Evolutionary conservation across 441 rosid species (phyloP).

Genomic region (Pelargonium cotyledonis): DNA sequence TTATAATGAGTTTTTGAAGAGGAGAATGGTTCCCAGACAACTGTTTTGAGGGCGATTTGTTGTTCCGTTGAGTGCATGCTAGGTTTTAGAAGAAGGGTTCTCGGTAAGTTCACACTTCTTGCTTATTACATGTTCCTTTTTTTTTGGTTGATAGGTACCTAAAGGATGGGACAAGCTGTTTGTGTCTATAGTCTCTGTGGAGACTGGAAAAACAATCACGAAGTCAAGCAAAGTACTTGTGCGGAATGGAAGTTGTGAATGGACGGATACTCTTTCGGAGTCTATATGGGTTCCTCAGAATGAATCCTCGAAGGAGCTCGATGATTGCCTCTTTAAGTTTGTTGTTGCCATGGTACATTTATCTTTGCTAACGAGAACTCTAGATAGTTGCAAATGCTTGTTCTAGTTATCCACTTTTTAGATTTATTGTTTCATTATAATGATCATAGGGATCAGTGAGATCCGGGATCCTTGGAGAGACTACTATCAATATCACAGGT

Average conservation of each 20-base stretch:
- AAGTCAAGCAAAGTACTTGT: slow-evolving; percentile 38
- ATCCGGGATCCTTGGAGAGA: slow-evolving; percentile 63
- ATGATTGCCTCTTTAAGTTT: slow-evolving; percentile 42
- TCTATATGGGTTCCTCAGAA: slow-evolving; percentile 36
- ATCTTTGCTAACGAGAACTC: not conserved
- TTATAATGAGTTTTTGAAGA: not conserved
- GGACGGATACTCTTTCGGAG: slow-evolving; percentile 44
- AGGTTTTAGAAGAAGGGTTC: not conserved
- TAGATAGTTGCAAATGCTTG: not conserved
- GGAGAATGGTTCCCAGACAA: not conserved
- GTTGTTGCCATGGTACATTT: slow-evolving; percentile 41
- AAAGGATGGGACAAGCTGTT: slow-evolving; percentile 66
- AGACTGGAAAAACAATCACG: slow-evolving; percentile 47
- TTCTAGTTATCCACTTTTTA: not conserved
- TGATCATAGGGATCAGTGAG: slow-evolving; percentile 44
- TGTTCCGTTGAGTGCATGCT: not conserved
- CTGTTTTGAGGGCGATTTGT: not conserved
- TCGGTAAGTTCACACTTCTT: not conserved
- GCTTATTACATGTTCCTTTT: not conserved
- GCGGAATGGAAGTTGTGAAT: slow-evolving; percentile 51
- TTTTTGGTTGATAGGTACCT: slow-evolving; percentile 37
- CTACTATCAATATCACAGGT: slow-evolving; percentile 34
- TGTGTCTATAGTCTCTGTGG: slow-evolving; percentile 40
- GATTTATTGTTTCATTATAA: not conserved
- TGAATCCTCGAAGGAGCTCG: slow-evolving; percentile 34